phyloP scores from a whole-genome alignment of 345 rosid species.

The Salix dunnii region DNA sequence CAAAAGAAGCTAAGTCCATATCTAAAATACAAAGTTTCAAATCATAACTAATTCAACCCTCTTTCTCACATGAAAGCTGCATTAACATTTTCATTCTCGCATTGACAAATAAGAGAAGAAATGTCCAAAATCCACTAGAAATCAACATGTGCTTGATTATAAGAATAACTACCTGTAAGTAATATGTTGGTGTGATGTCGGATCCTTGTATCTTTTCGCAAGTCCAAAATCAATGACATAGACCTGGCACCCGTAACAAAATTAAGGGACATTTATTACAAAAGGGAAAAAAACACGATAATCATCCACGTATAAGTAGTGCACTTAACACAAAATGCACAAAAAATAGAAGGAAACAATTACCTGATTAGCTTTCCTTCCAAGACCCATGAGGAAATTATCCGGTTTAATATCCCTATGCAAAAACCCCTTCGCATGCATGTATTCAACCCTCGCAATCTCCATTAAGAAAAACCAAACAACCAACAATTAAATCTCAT shows the following conservation, averaged over 20 bases:
- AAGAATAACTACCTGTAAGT: slow-evolving; percentile 67
- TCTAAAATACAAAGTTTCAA: neutral
- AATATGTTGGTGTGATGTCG: slow-evolving; percentile 75
- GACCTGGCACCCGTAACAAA: slow-evolving; percentile 43
- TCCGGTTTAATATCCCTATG: slow-evolving; percentile 84
- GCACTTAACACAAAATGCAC: neutral
- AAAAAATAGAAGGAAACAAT: neutral
- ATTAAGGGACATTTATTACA: neutral
- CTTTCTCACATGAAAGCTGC: neutral
- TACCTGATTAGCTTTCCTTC: slow-evolving; percentile 75
- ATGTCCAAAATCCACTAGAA: neutral
- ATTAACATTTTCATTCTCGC: neutral
- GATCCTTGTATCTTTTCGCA: slow-evolving; percentile 79
- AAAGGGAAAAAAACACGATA: neutral
- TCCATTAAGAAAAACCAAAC: slow-evolving; percentile 7
- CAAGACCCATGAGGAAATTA: slow-evolving; percentile 80
- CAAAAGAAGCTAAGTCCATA: neutral
- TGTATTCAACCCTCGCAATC: slow-evolving; percentile 66
- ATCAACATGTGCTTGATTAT: neutral
- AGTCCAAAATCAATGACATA: slow-evolving; percentile 88
- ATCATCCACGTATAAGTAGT: neutral
- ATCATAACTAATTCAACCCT: neutral
- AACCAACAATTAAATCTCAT: neutral
- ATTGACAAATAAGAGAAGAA: neutral
- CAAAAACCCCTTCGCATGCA: slow-evolving; percentile 76